Percentiles rank a stretch among this genome's conserved stretches.
Conservation (phyloP, 2,329 filamentous ascomycete species). For the Exophiala dermatitidis region DNA sequence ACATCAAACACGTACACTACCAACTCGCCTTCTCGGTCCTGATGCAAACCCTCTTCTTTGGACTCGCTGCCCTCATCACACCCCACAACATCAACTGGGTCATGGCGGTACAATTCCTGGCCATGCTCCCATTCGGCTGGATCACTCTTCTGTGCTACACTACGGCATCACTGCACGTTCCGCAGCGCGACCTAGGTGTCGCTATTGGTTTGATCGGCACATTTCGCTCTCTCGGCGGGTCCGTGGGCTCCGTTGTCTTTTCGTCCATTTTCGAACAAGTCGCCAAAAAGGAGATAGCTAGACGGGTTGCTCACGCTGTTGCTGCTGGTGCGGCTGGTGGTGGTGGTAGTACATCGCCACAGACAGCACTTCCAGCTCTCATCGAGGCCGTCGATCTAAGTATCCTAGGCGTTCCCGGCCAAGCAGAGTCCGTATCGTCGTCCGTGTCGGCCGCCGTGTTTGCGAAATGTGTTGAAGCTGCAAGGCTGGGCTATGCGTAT, state of each 20-base stretch:
- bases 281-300: constrained; percentile 9
- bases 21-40: constrained; percentile 19
- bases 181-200: constrained; percentile 16
- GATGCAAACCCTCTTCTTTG: constrained; percentile 20
- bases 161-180: constrained; percentile 18
- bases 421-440: constrained; percentile 13
- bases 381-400: constrained; percentile 18
- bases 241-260: constrained; percentile 17
- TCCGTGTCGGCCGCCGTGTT: constrained; percentile 11
- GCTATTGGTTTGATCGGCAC: constrained; percentile 20
- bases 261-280: constrained; percentile 19
- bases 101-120: constrained; percentile 19
- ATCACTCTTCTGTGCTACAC: constrained; percentile 19
- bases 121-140: constrained; percentile 20
- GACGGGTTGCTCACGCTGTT: constrained; percentile 7
- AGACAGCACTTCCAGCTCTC: constrained; percentile 10
- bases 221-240: constrained; percentile 16
- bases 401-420: constrained; percentile 14
- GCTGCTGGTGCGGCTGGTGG: too few species aligned
- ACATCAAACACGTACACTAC: constrained; percentile 18
- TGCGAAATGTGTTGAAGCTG: constrained; percentile 10
- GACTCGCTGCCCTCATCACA: constrained; percentile 16
- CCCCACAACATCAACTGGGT: constrained; percentile 20
- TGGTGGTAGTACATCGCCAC: too few species aligned
- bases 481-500: constrained; percentile 17